phyloP scores from a whole-genome alignment of 2,329 filamentous ascomycete species.

The Davidsoniella virescens region DNA sequence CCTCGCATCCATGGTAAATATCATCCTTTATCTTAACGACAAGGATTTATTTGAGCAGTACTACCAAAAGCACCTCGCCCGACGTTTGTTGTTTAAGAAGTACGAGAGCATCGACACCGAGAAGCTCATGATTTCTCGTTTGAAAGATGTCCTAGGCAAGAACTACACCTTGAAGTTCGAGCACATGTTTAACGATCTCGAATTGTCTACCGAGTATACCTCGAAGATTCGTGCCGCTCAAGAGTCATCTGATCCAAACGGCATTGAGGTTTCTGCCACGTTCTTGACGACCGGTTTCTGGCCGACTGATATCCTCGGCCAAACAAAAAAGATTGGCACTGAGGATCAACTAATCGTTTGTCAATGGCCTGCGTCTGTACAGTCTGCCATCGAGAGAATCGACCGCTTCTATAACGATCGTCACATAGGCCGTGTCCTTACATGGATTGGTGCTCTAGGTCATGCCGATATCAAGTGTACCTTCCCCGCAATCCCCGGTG shows the following conservation, averaged over 20 bases:
- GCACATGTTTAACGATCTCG: constrained; percentile 92
- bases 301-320: constrained; percentile 76
- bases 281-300: constrained; percentile 89
- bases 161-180: constrained; percentile 87
- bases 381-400: constrained; percentile 29
- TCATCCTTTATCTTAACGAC: constrained; percentile 77
- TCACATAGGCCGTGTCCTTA: constrained; percentile 74
- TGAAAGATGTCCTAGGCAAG: constrained; percentile 94
- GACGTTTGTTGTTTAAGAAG: constrained; percentile 72
- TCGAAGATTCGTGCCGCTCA: constrained; percentile 23
- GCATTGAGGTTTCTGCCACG: constrained; percentile 65
- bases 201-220: constrained; percentile 58
- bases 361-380: constrained; percentile 13
- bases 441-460: constrained; percentile 58
- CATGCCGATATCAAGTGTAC: constrained; percentile 73
- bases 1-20: constrained; percentile 73
- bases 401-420: constrained; percentile 77
- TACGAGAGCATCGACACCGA: constrained; percentile 85
- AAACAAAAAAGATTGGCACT: constrained; percentile 22
- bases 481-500: constrained; percentile 57
- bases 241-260: constrained; percentile 16
- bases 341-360: constrained; percentile 27
- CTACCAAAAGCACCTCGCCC: constrained; percentile 92
- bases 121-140: constrained; percentile 86
- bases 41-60: constrained; percentile 94